Percentiles rank a stretch among this genome's conserved stretches.
Evolutionary conservation across 306 rosid species (phyloP).

Genomic region (Abrus pulchellus): DNA sequence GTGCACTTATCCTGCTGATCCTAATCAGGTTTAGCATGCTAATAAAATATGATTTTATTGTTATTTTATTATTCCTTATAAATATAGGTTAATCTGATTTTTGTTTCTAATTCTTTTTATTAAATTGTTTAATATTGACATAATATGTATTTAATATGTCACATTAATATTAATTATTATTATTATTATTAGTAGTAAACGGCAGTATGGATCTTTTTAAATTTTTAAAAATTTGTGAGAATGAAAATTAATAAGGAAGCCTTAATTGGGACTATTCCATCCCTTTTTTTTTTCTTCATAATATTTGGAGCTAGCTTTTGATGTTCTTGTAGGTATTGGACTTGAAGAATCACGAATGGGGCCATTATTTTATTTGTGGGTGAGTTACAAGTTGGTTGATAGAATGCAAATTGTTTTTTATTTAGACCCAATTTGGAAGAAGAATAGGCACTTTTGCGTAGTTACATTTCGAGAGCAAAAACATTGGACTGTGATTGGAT

Average conservation of each 20-base stretch:
- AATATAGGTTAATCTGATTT: background rate
- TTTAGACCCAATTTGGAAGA: background rate
- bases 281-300: background rate
- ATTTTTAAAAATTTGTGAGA: no score
- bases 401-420: background rate
- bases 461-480: no score
- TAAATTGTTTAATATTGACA: background rate
- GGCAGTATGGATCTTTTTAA: no score
- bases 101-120: background rate
- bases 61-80: no score
- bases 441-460: no score
- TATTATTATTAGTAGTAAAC: no score
- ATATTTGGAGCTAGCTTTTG: background rate
- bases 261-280: background rate
- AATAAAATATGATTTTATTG: no score
- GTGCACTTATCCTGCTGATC: constrained; percentile 77
- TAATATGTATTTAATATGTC: no score
- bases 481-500: background rate
- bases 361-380: constrained; percentile 87
- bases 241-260: no score
- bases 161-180: no score
- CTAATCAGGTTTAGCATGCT: constrained; percentile 59
- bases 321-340: constrained; percentile 64
- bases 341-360: constrained; percentile 83
- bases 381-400: constrained; percentile 41